A percentile compares a stretch with the other conserved stretches of the same genome.
These are phyloP conservation scores for Yamadazyma songkhlaensis DNA, from an alignment of 1,139 yeast genomes.

Conservation along the genomic window DNA sequence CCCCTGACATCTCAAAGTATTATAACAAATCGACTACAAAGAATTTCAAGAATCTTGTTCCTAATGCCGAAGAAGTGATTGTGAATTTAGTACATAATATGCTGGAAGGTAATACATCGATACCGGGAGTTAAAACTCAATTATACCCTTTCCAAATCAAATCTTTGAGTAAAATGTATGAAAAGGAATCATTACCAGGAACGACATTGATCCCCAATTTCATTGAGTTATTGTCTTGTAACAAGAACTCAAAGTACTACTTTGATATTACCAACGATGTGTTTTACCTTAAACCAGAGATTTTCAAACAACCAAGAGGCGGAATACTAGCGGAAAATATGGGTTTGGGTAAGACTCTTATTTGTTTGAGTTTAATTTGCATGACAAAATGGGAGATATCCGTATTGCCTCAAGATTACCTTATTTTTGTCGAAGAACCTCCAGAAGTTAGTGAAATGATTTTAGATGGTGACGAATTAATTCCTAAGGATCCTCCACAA, in stretches of 20 bases:
- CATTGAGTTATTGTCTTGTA: constrained; percentile 25
- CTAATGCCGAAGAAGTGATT: constrained; percentile 20
- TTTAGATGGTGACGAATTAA: constrained; percentile 2
- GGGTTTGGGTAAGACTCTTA: constrained; percentile 73
- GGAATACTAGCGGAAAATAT: constrained; percentile 75
- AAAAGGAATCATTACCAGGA: constrained; percentile 41
- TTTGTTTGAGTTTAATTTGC: constrained; percentile 60
- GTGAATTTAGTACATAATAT: constrained; percentile 14
- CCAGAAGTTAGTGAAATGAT: constrained; percentile 10
- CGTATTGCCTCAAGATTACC: constrained; percentile 34
- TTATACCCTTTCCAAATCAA: constrained; percentile 58
- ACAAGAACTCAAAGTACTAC: constrained; percentile 18
- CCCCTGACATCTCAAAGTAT: constrained; percentile 33
- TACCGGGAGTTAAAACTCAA: constrained; percentile 49
- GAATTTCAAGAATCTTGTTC: constrained; percentile 9
- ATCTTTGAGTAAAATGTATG: constrained; percentile 58
- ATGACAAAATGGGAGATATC: constrained; percentile 53
- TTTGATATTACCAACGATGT: constrained; percentile 30
- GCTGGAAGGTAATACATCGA: constrained; percentile 16
- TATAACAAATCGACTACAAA: constrained; percentile 9
- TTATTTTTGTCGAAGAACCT: constrained; percentile 17
- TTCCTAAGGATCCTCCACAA: constrained; percentile 3
- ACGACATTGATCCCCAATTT: constrained; percentile 44
- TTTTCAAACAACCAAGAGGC: constrained; percentile 51
- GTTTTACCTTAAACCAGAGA: constrained; percentile 33